These are phyloP conservation scores for Leucogyrophana mollusca DNA, from an alignment of 768 basidiomycete genomes.

Conservation along the genomic window DNA sequence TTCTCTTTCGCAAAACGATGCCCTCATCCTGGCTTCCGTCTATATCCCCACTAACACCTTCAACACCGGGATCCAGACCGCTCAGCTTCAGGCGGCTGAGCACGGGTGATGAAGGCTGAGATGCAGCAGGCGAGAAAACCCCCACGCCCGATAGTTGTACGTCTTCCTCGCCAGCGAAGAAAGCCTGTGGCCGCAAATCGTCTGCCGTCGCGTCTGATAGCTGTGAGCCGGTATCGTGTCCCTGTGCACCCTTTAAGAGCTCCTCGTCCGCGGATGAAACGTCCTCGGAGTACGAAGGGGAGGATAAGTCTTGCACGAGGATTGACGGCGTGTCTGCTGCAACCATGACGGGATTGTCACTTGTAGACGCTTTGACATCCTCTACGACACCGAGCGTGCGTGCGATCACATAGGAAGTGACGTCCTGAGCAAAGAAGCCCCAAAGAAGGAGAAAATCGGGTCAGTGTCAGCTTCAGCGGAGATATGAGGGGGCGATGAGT, in stretches of 20 bases:
- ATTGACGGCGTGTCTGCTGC: slow-evolving; percentile 8
- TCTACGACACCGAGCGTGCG: slow-evolving; percentile 80
- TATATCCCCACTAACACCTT: slow-evolving; percentile 8
- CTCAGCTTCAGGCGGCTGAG: slow-evolving; percentile 37
- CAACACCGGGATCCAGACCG: slow-evolving; percentile 12
- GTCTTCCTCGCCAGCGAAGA: slow-evolving; percentile 50
- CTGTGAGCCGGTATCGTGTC: not conserved
- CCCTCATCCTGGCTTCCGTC: slow-evolving; percentile 10
- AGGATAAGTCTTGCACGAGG: slow-evolving; percentile 7
- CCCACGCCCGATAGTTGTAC: slow-evolving; percentile 66
- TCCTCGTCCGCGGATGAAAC: slow-evolving; percentile 13
- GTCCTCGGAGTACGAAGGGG: slow-evolving; percentile 8
- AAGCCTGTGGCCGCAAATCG: slow-evolving; percentile 35
- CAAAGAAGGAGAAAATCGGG: slow-evolving; percentile 3
- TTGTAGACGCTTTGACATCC: slow-evolving; percentile 70
- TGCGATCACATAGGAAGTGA: slow-evolving; percentile 78
- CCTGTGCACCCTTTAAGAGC: slow-evolving; percentile 1
- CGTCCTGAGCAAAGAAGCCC: slow-evolving; percentile 49
- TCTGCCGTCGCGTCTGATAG: not conserved
- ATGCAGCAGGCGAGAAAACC: slow-evolving; percentile 70
- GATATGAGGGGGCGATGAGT: slow-evolving; percentile 27
- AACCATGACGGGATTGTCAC: slow-evolving; percentile 39
- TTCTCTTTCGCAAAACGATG: slow-evolving; percentile 19
- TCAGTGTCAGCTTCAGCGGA: slow-evolving; percentile 11
- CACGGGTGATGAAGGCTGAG: slow-evolving; percentile 64